Evolutionary conservation across 129 eudicot species (phyloP).

Genomic region (Chrysanthemum makinoi): DNA sequence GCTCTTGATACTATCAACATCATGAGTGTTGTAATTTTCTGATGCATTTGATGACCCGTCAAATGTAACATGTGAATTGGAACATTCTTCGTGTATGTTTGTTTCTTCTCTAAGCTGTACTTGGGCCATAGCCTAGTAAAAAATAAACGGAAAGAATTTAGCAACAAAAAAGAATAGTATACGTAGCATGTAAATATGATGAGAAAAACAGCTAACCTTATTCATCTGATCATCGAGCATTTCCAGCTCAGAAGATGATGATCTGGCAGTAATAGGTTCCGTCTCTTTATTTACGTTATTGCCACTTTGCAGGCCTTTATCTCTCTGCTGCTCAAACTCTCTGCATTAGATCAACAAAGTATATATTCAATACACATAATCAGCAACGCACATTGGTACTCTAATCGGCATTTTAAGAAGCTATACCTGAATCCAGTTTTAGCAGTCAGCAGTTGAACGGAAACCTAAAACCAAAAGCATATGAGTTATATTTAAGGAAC

Average conservation of each 20-base stretch:
- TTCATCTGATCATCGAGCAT: conserved; percentile 41
- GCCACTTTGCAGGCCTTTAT: conserved; percentile 70
- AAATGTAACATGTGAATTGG: conserved; percentile 64
- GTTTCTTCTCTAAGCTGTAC: conserved; percentile 49
- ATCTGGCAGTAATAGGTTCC: conserved; percentile 36
- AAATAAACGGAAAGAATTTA: conserved; percentile 3
- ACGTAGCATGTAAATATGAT: neutral
- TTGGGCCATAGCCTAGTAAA: conserved; percentile 49
- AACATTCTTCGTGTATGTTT: conserved; percentile 54
- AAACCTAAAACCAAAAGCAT: conserved; percentile 56
- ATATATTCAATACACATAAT: conserved; percentile 7
- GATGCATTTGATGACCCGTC: conserved; percentile 83
- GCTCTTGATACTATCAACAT: conserved; percentile 60
- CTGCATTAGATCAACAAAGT: conserved; percentile 37
- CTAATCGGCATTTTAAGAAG: conserved; percentile 15
- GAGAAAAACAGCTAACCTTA: conserved; percentile 44
- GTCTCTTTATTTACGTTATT: conserved; percentile 25
- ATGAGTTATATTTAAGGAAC: neutral
- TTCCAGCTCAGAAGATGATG: conserved; percentile 42
- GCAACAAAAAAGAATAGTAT: conserved; percentile 12
- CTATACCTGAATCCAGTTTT: conserved; percentile 96
- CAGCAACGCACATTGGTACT: neutral
- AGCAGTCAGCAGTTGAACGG: conserved; percentile 89
- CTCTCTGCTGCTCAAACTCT: conserved; percentile 98
- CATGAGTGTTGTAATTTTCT: conserved; percentile 55